Conservation (phyloP, 2,329 filamentous ascomycete genomes). For the Fusarium sp. region DNA sequence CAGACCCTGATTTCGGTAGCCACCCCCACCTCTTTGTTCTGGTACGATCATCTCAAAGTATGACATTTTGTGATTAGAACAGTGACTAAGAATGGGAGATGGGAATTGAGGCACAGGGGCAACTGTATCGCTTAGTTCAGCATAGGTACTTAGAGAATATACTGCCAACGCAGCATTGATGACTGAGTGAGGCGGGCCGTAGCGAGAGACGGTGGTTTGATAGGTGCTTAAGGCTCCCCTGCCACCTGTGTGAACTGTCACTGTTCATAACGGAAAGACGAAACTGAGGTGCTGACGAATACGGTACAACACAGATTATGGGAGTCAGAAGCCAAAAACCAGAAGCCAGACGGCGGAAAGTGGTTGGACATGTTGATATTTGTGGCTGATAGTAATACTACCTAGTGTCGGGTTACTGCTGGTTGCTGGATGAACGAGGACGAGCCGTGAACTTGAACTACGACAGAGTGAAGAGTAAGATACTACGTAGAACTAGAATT, state of each 20-base stretch:
- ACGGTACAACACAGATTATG: constrained; percentile 8
- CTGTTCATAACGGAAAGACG: constrained; percentile 2
- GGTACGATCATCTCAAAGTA: constrained; percentile 22
- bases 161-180: constrained; percentile 23
- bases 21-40: constrained; percentile 36
- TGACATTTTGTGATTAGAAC: constrained; percentile 11
- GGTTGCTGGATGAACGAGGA: constrained; percentile 40
- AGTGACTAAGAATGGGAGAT: constrained; percentile 9
- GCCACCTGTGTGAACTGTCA: constrained; percentile 27
- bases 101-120: constrained; percentile 8
- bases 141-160: constrained; percentile 18
- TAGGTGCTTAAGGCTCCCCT: constrained; percentile 35
- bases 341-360: constrained; percentile 5
- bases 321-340: constrained; percentile 3
- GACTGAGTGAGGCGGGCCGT: constrained; percentile 34
- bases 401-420: background rate
- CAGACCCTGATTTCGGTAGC: constrained; percentile 25
- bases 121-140: constrained; percentile 18
- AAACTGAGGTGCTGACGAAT: constrained; percentile 34
- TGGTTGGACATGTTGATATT: constrained; percentile 15
- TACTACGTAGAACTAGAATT: constrained; percentile 11
- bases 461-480: no score
- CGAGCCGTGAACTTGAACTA: background rate
- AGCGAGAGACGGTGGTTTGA: constrained; percentile 25
- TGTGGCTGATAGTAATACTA: constrained; percentile 31